Percentiles rank a stretch among this genome's conserved stretches.
These are phyloP conservation scores for Acacia acuminata DNA, from an alignment of 306 rosid genomes.

Conservation along the genomic window DNA sequence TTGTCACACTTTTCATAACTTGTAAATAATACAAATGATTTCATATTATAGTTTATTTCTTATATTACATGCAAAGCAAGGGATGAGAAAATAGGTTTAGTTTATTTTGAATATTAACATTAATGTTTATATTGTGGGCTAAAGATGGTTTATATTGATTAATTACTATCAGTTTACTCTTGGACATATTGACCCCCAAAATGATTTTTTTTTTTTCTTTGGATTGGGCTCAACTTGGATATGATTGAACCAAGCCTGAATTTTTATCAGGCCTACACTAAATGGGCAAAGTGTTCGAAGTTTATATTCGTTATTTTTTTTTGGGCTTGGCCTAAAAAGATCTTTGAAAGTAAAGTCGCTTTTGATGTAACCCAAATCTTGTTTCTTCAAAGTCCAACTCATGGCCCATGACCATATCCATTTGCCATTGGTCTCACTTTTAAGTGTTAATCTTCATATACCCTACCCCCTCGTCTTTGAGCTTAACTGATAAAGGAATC, in stretches of 20 bases:
- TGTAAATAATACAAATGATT: background rate
- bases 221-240: background rate
- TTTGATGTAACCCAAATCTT: background rate
- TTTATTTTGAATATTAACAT: background rate
- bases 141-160: background rate
- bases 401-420: background rate
- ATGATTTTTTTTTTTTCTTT: background rate
- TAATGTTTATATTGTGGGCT: background rate
- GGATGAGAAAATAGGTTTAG: background rate
- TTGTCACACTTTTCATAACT: too few species aligned
- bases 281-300: too few species aligned
- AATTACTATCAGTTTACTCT: background rate
- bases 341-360: background rate
- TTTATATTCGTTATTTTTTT: accelerated
- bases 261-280: background rate
- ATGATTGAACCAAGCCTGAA: background rate
- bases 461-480: too few species aligned
- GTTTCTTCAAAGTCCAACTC: background rate
- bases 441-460: background rate
- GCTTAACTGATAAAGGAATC: too few species aligned
- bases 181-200: background rate
- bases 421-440: background rate
- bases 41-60: too few species aligned
- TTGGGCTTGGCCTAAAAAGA: background rate
- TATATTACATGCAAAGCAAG: background rate